phyloP scores from a whole-genome alignment of 352 stramenopile genomes.

The Phytophthora palmivora region DNA sequence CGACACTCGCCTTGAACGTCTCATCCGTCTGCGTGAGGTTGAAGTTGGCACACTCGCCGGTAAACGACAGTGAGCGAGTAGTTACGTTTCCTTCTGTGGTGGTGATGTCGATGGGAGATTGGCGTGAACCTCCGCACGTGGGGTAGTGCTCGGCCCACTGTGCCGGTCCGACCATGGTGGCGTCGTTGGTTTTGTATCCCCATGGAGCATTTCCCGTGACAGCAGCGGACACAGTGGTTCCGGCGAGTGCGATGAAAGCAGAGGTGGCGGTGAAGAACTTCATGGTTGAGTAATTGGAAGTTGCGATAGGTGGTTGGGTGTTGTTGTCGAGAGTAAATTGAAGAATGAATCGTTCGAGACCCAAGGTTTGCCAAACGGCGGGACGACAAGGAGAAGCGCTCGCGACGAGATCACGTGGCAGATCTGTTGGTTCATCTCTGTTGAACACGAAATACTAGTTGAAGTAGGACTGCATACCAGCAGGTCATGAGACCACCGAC shows the following conservation, averaged over 20 bases:
- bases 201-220: constrained; percentile 10
- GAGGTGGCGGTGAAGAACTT: constrained; percentile 18
- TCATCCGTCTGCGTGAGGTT: constrained; percentile 36
- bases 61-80: constrained; percentile 8
- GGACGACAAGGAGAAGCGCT: too few species aligned
- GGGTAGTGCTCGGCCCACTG: constrained; percentile 33
- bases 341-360: constrained; percentile 4
- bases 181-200: constrained; percentile 31
- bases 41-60: too few species aligned
- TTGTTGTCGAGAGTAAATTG: constrained; percentile 15
- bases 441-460: too few species aligned
- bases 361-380: too few species aligned
- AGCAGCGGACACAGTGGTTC: constrained; percentile 5
- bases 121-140: constrained; percentile 25
- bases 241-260: constrained; percentile 12
- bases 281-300: constrained; percentile 7
- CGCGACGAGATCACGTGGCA: too few species aligned
- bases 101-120: constrained; percentile 47
- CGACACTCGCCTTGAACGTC: constrained; percentile 22
- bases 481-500: too few species aligned
- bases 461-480: too few species aligned
- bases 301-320: not conserved
- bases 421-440: too few species aligned
- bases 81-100: constrained; percentile 6
- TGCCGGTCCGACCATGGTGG: constrained; percentile 19